Conservation (phyloP, 75 land plant species). For the Picea sitchensis region DNA sequence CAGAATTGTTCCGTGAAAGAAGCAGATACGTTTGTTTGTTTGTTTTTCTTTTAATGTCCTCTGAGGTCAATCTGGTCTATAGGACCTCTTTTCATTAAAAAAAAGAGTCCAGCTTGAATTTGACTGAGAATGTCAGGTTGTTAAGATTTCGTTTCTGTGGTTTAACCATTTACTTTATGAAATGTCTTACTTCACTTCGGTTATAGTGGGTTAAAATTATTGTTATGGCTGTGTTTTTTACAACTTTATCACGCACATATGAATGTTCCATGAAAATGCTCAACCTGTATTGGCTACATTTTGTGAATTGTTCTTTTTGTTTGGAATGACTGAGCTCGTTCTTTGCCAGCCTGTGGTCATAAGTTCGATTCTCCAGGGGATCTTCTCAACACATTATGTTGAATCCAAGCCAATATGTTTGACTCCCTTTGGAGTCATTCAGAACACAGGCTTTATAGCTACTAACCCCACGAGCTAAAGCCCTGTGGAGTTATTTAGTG, state of each 20-base stretch:
- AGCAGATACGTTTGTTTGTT: background rate
- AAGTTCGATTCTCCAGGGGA: background rate
- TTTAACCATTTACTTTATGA: too few species aligned
- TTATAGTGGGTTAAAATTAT: too few species aligned
- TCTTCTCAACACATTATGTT: background rate
- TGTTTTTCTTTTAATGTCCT: too few species aligned
- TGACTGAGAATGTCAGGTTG: too few species aligned
- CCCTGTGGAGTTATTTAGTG: background rate
- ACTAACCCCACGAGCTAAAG: background rate
- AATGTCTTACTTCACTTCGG: too few species aligned
- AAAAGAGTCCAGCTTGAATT: too few species aligned
- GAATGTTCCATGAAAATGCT: background rate
- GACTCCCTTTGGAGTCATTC: background rate
- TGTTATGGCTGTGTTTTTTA: background rate
- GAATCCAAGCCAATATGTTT: background rate
- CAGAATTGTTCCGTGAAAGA: background rate
- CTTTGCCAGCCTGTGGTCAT: background rate
- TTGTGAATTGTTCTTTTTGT: background rate
- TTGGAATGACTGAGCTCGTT: background rate
- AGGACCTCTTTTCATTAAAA: too few species aligned
- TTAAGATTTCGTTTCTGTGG: too few species aligned
- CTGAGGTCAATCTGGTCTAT: too few species aligned
- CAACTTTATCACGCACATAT: background rate
- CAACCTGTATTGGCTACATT: background rate
- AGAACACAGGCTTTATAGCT: background rate